Base-by-base conservation (phyloP, 345 rosid species). In the Eucalyptus marginata region DNA sequence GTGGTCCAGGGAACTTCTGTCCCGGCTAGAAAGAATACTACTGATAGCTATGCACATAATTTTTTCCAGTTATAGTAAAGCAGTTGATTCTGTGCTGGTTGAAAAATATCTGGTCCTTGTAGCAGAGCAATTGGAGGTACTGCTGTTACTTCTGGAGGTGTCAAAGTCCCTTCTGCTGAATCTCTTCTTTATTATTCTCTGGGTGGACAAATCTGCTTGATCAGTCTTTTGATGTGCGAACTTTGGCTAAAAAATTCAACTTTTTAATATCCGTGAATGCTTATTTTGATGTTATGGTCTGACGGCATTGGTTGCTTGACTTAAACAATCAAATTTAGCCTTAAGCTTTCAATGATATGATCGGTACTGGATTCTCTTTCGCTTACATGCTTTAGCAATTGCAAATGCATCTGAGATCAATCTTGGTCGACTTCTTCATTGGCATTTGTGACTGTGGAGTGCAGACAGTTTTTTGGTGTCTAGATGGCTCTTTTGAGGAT, bases 1-100 rank as follows among this genome's bases (percentile, higher is more conserved):
- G 49, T 51, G 86, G 94, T 92, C 36, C 94, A 12, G 93, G 94
- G 85, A 94, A 96, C 89, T 93, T 83, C 40, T 92, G 93, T 88
- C 93, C 92, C 44, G 90, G 92, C 83, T 93, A 92, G 90, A 90
- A 52, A 44, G 54, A 86, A 62, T 80, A 54, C 71, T 87, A 43
- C 29, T 58, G 51, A 84, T 49, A 85, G 46, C 86, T 92, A 92
- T 93, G 90, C 76, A 90, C 87, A 44, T 17, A 14, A 18, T 64
- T 49, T 8, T 24, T 44, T n/a, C 22, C 12, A n/a, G 8, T 13
- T 7, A 59, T 47, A 31, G 9, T 49, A 40, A 54, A 54, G 25
- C 58, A 49, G 81, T 25, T 1, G 25, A 16, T n/a, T 33, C 10
- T 88, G 36, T 7, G 11, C 56, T 64, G 20, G 6, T 50, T 43